These are phyloP conservation scores for Hemisphaericaspora nanyangensis DNA, from an alignment of 805 yeast genomes.

Conservation along the genomic window DNA sequence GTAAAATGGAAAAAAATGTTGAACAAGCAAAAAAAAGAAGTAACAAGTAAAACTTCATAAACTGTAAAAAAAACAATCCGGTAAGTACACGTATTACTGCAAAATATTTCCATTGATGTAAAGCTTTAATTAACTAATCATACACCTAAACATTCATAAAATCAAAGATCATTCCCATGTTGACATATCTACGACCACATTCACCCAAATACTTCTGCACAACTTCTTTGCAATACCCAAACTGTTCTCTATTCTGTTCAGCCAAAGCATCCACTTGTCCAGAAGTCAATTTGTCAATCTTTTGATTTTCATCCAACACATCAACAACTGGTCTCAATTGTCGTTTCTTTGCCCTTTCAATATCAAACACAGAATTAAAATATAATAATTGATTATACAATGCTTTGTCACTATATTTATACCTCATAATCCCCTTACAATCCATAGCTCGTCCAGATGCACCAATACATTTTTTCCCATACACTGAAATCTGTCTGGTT, in stretches of 20 bases:
- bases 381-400: conserved; percentile 84
- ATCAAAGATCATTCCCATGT: conserved; percentile 76
- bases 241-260: conserved; percentile 70
- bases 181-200: conserved; percentile 87
- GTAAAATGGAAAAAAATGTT: too few species aligned
- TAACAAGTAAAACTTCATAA: too few species aligned
- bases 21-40: too few species aligned
- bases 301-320: conserved; percentile 14
- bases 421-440: conserved; percentile 79
- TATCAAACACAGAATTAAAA: conserved; percentile 74
- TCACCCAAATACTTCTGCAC: conserved; percentile 70
- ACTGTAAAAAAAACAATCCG: too few species aligned
- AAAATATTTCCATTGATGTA: too few species aligned
- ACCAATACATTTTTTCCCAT: conserved; percentile 82
- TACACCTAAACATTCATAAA: too few species aligned
- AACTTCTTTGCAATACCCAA: conserved; percentile 51
- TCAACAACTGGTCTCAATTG: conserved; percentile 47
- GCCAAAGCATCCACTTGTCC: conserved; percentile 70
- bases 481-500: conserved; percentile 84
- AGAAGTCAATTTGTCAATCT: conserved; percentile 27
- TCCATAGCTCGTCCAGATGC: conserved; percentile 55
- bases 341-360: conserved; percentile 64
- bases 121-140: too few species aligned
- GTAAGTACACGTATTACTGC: too few species aligned
- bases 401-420: conserved; percentile 70